Evolutionary conservation across 208 protist genomes (phyloP).

Genomic region (Leishmania tropica): DNA sequence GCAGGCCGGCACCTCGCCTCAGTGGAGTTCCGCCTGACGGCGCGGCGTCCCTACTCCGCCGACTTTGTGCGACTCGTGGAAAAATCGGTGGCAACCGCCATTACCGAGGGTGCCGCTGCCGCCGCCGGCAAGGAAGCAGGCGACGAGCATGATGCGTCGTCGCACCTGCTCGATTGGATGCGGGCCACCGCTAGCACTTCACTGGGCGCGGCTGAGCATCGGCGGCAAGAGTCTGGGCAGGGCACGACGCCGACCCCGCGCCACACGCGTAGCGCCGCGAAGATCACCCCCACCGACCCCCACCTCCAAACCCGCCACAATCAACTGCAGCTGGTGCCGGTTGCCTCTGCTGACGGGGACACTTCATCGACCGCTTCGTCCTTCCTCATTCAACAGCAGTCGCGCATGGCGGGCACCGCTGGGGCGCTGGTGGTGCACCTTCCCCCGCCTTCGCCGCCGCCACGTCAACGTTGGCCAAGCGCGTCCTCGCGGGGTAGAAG

Average conservation of each 20-base stretch:
- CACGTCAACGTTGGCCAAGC: constrained; percentile 8
- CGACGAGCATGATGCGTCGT: constrained; percentile 2
- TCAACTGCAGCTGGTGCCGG: constrained; percentile 28
- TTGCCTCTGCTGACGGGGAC: constrained; percentile 11
- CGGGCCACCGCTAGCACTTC: constrained; percentile 24
- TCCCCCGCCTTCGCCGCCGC: constrained; percentile 32
- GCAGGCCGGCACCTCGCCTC: constrained; percentile 75
- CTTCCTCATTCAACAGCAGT: constrained; percentile 19
- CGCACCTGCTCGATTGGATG: constrained; percentile 28
- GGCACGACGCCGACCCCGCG: not conserved
- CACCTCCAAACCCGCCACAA: not conserved
- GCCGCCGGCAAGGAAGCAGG: not conserved
- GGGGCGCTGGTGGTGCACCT: constrained; percentile 30
- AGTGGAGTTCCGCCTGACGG: constrained; percentile 81
- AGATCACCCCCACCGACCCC: not conserved
- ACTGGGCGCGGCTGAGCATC: not conserved
- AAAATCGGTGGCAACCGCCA: constrained; percentile 11
- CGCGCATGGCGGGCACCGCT: constrained; percentile 4
- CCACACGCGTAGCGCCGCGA: not conserved
- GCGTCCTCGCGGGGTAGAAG: constrained; percentile 4
- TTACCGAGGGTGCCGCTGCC: not conserved
- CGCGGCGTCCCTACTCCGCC: constrained; percentile 69
- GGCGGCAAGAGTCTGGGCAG: constrained; percentile 4
- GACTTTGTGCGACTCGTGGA: constrained; percentile 63
- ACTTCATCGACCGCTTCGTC: constrained; percentile 32